These are phyloP conservation scores for Cadophora gregata DNA, from an alignment of 2,329 filamentous ascomycete genomes.

Conservation along the genomic window DNA sequence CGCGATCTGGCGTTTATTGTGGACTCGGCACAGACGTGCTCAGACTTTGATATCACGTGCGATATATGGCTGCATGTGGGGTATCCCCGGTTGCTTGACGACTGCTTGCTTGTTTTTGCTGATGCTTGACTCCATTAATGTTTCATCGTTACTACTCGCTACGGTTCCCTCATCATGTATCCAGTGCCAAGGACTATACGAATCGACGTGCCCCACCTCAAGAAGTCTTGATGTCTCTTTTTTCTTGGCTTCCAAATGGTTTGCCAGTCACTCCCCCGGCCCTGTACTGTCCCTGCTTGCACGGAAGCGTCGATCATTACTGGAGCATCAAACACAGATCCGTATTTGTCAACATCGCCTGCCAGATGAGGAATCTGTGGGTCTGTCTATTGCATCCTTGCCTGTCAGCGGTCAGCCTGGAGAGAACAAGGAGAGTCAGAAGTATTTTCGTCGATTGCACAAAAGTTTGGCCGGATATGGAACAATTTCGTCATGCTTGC, in stretches of 20 bases:
- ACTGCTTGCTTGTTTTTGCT: neutral
- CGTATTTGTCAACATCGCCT: constrained; percentile 5
- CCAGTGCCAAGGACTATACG: neutral
- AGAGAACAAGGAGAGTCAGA: neutral
- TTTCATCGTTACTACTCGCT: neutral
- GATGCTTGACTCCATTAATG: neutral
- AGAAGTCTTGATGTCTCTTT: constrained; percentile 9
- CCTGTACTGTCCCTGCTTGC: neutral
- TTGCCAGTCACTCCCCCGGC: neutral
- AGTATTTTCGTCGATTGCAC: neutral
- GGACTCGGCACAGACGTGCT: neutral
- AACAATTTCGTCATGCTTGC: neutral
- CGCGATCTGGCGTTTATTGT: neutral
- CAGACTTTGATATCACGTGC: constrained; percentile 2
- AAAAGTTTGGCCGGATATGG: neutral
- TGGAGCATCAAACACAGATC: neutral
- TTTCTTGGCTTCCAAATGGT: neutral
- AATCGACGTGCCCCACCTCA: neutral
- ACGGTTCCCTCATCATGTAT: neutral
- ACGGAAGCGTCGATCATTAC: neutral
- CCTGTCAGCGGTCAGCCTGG: neutral
- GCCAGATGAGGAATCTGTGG: neutral
- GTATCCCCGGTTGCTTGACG: neutral
- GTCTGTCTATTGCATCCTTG: neutral
- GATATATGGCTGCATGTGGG: neutral